These are phyloP conservation scores for Vitis cinerea DNA, from an alignment of 164 flowering plant species.

Conservation along the genomic window DNA sequence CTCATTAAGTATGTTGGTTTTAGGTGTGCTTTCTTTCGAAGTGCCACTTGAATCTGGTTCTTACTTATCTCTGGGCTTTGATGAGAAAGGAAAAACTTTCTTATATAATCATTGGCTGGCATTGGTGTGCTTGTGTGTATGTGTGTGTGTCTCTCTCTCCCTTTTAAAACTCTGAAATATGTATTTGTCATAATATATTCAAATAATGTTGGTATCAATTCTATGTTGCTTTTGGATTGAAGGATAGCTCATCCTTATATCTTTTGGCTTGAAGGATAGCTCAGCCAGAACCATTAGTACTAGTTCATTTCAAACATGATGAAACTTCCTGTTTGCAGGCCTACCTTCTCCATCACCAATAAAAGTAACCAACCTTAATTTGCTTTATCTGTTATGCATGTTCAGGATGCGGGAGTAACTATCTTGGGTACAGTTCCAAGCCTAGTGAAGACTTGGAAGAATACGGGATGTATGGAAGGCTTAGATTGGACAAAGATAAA, in stretches of 20 bases:
- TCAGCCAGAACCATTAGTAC: no score
- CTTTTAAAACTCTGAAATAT: no score
- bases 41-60: neutral
- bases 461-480: conserved; percentile 73
- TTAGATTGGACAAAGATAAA: conserved; percentile 85
- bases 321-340: no score
- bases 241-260: no score
- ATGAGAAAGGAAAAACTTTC: neutral
- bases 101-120: neutral
- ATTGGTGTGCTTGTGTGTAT: no score
- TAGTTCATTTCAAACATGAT: no score
- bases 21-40: neutral
- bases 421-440: conserved; percentile 92
- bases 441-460: conserved; percentile 90
- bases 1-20: neutral
- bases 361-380: neutral
- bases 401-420: conserved; percentile 92
- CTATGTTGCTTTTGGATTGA: no score
- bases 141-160: no score
- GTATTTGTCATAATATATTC: no score
- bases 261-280: no score
- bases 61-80: neutral
- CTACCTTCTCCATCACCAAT: no score
- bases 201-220: no score
- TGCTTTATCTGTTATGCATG: neutral